Evolutionary conservation across 768 basidiomycete genomes (phyloP).

Genomic region (Leucosporidium scottii): DNA sequence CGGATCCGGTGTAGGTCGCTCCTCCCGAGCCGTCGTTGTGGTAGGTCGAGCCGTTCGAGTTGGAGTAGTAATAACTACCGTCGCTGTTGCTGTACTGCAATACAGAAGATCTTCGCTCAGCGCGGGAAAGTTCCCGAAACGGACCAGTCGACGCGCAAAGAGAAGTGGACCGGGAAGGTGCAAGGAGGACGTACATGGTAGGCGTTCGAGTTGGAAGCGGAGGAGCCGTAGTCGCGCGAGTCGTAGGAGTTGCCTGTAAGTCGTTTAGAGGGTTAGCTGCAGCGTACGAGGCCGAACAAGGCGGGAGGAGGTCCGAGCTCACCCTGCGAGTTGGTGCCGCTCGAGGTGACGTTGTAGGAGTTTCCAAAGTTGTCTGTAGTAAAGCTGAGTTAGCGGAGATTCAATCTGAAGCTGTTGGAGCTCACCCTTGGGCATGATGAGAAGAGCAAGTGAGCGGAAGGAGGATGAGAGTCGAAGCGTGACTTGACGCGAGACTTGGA

Average conservation of each 20-base stretch:
- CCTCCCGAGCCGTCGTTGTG: too few species aligned
- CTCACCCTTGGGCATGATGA: too few species aligned
- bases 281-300: neutral
- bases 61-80: constrained; percentile 45
- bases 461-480: too few species aligned
- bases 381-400: neutral
- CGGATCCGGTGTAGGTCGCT: too few species aligned
- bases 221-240: constrained; percentile 23
- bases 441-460: too few species aligned
- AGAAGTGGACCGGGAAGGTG: neutral
- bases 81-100: constrained; percentile 35
- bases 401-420: too few species aligned
- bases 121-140: neutral
- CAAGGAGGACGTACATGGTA: constrained; percentile 6
- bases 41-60: constrained; percentile 20
- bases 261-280: too few species aligned
- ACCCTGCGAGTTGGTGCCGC: constrained; percentile 3
- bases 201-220: constrained; percentile 21
- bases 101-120: neutral
- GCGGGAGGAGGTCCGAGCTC: neutral
- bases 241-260: constrained; percentile 21
- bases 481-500: too few species aligned
- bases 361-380: neutral
- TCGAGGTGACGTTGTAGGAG: neutral
- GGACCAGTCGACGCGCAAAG: neutral